These are phyloP conservation scores for Hypsizygus ulmarius DNA, from an alignment of 1,284 basidiomycete species.

Conservation along the genomic window DNA sequence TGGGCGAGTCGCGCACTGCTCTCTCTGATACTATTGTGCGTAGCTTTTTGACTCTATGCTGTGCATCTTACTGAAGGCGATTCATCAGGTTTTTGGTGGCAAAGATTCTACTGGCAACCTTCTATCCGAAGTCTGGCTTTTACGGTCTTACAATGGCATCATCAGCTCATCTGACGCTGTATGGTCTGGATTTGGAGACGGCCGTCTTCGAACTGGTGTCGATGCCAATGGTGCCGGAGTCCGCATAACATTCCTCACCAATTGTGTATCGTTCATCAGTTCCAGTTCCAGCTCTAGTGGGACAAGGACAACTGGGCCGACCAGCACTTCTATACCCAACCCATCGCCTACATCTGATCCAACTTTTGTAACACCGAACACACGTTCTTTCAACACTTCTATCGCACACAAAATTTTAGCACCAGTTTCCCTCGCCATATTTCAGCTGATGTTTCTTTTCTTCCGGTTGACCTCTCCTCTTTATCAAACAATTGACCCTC, in stretches of 20 bases:
- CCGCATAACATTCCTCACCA: constrained; percentile 52
- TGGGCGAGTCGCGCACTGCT: constrained; percentile 47
- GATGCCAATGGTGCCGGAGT: constrained; percentile 68
- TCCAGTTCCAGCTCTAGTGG: constrained; percentile 20
- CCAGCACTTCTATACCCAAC: constrained; percentile 24
- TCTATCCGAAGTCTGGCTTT: constrained; percentile 71
- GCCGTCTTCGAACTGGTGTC: constrained; percentile 55
- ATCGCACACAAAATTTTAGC: constrained; percentile 62
- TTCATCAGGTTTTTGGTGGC: constrained; percentile 63
- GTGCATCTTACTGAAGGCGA: not conserved
- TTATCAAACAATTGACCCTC: constrained; percentile 24
- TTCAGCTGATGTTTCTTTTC: constrained; percentile 53
- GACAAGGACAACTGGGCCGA: constrained; percentile 22
- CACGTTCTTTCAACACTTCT: constrained; percentile 46
- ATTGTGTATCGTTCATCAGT: constrained; percentile 50
- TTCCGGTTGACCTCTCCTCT: constrained; percentile 50
- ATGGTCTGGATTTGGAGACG: constrained; percentile 66
- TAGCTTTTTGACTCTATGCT: constrained; percentile 2
- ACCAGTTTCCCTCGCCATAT: constrained; percentile 59
- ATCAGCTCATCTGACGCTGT: constrained; percentile 49
- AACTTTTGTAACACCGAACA: constrained; percentile 5
- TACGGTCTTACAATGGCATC: constrained; percentile 64
- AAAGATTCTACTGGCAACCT: constrained; percentile 63
- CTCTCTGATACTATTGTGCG: constrained; percentile 66
- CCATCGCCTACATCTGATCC: constrained; percentile 18